phyloP scores from a whole-genome alignment of 306 rosid species.

The Luffa acutangula region DNA sequence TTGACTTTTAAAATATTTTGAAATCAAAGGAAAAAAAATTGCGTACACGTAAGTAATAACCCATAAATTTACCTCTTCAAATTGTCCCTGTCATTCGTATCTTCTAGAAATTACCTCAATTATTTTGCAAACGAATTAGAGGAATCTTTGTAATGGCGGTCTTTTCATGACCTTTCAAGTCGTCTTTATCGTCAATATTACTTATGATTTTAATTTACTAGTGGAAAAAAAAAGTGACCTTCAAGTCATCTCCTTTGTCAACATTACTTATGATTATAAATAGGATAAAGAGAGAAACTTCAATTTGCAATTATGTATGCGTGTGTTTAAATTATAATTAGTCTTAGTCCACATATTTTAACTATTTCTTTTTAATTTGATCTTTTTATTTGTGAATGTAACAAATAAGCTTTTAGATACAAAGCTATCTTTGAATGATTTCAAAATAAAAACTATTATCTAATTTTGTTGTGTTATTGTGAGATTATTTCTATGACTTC shows the following conservation, averaged over 20 bases:
- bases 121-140: too few species aligned
- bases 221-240: neutral
- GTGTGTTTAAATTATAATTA: neutral
- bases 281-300: neutral
- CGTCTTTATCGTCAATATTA: neutral
- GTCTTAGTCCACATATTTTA: neutral
- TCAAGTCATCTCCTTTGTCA: neutral
- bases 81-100: neutral
- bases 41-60: too few species aligned
- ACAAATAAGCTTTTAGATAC: neutral
- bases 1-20: too few species aligned
- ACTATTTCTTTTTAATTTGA: neutral
- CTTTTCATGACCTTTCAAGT: neutral
- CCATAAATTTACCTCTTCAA: neutral
- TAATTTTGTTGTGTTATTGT: too few species aligned
- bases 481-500: neutral
- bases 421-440: too few species aligned
- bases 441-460: too few species aligned
- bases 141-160: neutral
- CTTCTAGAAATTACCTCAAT: neutral
- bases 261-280: neutral
- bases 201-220: neutral
- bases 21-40: too few species aligned
- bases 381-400: too few species aligned
- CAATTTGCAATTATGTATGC: neutral